Conservation (phyloP, 441 rosid genomes). For the Daphne laureola region DNA sequence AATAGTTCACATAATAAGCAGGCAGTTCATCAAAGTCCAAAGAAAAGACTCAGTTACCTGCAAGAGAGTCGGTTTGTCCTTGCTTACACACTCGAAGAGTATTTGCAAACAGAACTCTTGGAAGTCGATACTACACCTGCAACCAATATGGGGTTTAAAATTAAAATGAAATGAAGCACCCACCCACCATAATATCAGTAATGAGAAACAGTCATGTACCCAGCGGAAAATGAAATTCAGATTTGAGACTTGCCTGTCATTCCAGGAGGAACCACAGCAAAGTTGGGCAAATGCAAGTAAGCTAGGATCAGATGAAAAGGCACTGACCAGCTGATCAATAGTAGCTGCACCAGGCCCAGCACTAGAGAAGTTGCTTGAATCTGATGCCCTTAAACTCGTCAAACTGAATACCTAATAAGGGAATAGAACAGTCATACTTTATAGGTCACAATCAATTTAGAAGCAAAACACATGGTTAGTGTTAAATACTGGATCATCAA, state of each 20-base stretch:
- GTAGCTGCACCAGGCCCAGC: slow-evolving; percentile 48
- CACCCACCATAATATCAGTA: background rate
- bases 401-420: slow-evolving; percentile 69
- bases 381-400: slow-evolving; percentile 38
- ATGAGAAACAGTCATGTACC: background rate
- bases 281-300: slow-evolving; percentile 91
- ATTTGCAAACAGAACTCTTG: slow-evolving; percentile 97
- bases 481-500: slow-evolving; percentile 8
- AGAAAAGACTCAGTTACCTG: slow-evolving; percentile 42
- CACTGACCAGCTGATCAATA: slow-evolving; percentile 88
- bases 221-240: background rate
- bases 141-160: slow-evolving; percentile 8
- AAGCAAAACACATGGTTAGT: slow-evolving; percentile 9
- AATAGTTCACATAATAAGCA: slow-evolving; percentile 1
- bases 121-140: slow-evolving; percentile 80
- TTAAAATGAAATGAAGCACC: too few relatives aligned
- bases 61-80: slow-evolving; percentile 89
- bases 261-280: slow-evolving; percentile 88
- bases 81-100: slow-evolving; percentile 91
- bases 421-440: slow-evolving; percentile 9
- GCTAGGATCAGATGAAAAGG: slow-evolving; percentile 97
- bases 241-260: slow-evolving; percentile 55
- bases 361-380: slow-evolving; percentile 22
- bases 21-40: too few relatives aligned
- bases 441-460: background rate